A percentile compares a stretch with the other conserved stretches of the same genome.
These are phyloP conservation scores for Yarrowia yakushimensis DNA, from an alignment of 805 yeast genomes.

Conservation along the genomic window DNA sequence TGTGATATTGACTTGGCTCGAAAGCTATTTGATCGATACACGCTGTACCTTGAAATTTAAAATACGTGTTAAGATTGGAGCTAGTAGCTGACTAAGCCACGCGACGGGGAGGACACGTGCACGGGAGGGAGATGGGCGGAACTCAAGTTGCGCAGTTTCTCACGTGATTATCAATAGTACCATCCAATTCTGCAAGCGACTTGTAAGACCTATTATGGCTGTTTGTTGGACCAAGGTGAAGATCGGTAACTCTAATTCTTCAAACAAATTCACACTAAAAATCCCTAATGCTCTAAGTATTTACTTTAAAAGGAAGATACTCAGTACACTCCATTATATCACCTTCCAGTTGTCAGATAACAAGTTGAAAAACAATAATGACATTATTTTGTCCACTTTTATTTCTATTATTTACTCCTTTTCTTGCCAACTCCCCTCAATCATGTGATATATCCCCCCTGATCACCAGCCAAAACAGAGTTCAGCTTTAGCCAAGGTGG, in stretches of 20 bases:
- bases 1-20: background rate
- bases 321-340: background rate
- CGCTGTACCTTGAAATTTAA: conserved; percentile 6
- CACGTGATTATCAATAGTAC: too few relatives aligned
- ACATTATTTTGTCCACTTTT: background rate
- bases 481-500: background rate
- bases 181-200: too few relatives aligned
- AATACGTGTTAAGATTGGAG: conserved; percentile 17
- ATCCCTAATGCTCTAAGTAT: too few relatives aligned
- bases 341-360: background rate
- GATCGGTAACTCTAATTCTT: too few relatives aligned
- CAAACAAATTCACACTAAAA: too few relatives aligned
- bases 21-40: background rate
- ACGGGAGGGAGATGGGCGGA: too few relatives aligned
- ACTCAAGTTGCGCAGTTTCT: too few relatives aligned
- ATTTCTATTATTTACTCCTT: background rate
- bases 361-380: background rate
- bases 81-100: background rate
- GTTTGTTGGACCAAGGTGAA: too few relatives aligned
- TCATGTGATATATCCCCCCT: background rate
- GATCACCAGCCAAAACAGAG: background rate
- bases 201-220: too few relatives aligned
- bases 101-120: too few relatives aligned
- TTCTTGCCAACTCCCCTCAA: background rate
- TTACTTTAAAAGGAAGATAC: too few relatives aligned